Conservation (phyloP, 2,329 filamentous ascomycete species). For the Parascedosporium putredinis region DNA sequence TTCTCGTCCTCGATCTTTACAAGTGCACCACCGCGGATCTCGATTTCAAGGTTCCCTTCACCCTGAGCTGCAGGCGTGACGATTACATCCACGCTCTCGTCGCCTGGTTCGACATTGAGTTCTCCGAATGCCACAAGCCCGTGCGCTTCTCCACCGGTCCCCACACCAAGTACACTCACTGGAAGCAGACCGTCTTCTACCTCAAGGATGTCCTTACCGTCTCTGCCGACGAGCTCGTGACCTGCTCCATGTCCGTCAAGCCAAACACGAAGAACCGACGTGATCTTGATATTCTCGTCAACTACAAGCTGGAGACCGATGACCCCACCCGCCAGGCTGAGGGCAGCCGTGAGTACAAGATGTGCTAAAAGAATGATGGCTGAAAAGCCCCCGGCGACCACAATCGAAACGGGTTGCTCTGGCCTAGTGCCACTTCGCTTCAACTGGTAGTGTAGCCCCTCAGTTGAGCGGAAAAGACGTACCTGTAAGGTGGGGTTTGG, state of each 20-base stretch:
- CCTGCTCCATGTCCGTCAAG: slow-evolving; percentile 65
- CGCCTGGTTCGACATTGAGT: slow-evolving; percentile 99
- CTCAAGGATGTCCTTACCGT: slow-evolving; percentile 87
- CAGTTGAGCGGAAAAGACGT: no score
- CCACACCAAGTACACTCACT: slow-evolving; percentile 98
- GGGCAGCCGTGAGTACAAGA: slow-evolving; percentile 71
- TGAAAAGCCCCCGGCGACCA: no score
- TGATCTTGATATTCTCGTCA: slow-evolving; percentile 83
- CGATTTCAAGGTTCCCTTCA: slow-evolving; percentile 71
- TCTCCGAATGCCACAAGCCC: slow-evolving; percentile 95
- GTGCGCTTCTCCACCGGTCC: slow-evolving; percentile 94
- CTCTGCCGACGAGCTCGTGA: slow-evolving; percentile 72
- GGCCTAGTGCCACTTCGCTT: no score
- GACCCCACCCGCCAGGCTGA: slow-evolving; percentile 59
- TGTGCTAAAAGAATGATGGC: slow-evolving; percentile 39
- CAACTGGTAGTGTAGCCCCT: no score
- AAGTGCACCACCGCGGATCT: slow-evolving; percentile 77
- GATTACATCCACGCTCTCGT: slow-evolving; percentile 96
- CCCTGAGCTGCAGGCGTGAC: slow-evolving; percentile 66
- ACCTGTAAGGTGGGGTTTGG: no score
- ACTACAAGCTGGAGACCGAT: slow-evolving; percentile 68
- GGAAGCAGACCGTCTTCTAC: slow-evolving; percentile 99
- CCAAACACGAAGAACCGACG: slow-evolving; percentile 91
- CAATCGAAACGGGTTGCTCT: no score
- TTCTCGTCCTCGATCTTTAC: slow-evolving; percentile 88